phyloP scores from a whole-genome alignment of 306 rosid genomes.

The Lablab purpureus region DNA sequence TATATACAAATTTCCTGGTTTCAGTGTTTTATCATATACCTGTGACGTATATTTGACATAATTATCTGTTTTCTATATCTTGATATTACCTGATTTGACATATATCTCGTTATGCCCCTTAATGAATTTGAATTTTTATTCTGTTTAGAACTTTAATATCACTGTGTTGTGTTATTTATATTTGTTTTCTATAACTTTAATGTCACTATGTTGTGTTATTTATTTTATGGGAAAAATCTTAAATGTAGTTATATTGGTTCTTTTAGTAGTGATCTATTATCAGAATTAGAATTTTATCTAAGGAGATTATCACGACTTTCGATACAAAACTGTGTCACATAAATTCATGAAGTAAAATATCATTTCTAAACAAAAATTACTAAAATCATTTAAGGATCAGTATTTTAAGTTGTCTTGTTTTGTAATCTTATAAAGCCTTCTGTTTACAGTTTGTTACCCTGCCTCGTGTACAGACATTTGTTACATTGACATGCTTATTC shows the following conservation, averaged over 20 bases:
- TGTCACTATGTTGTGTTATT: too few relatives aligned
- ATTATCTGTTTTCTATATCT: background rate
- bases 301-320: background rate
- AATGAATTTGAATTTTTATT: constrained; percentile 18
- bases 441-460: background rate
- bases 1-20: background rate
- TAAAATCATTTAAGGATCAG: background rate
- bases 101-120: background rate
- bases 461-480: background rate
- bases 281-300: background rate
- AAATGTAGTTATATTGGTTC: too few relatives aligned
- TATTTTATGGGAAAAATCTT: too few relatives aligned
- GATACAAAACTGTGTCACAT: background rate
- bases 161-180: background rate
- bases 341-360: background rate
- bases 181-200: background rate
- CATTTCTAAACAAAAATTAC: background rate
- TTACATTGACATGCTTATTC: background rate
- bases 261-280: background rate
- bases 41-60: background rate
- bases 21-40: constrained; percentile 3
- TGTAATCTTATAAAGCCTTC: background rate
- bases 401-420: background rate
- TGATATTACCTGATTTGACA: background rate
- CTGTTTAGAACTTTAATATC: constrained; percentile 8